These are phyloP conservation scores for Trichoderma breve DNA, from an alignment of 2,329 filamentous ascomycete species.

Conservation along the genomic window DNA sequence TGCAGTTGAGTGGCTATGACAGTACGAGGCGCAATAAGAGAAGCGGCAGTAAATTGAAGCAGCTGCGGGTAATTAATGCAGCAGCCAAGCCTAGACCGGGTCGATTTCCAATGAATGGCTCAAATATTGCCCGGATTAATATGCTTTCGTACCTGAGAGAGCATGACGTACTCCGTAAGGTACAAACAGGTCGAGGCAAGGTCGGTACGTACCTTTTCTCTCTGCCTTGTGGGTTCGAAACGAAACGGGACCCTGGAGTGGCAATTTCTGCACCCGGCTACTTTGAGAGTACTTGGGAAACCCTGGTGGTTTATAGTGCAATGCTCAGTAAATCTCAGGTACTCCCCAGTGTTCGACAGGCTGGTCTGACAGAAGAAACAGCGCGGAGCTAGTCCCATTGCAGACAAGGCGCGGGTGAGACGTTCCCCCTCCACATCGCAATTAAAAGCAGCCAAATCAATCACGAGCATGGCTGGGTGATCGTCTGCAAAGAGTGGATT, in stretches of 20 bases:
- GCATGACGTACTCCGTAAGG: slow-evolving; percentile 1
- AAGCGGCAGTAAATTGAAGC: neutral
- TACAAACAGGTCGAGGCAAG: neutral
- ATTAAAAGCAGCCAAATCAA: slow-evolving; percentile 14
- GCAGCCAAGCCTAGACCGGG: neutral
- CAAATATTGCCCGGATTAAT: neutral
- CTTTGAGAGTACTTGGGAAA: neutral
- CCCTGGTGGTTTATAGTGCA: rapidly evolving
- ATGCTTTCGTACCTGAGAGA: slow-evolving; percentile 14
- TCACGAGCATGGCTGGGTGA: slow-evolving; percentile 2
- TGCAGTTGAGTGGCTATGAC: neutral
- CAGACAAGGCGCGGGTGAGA: slow-evolving; percentile 11
- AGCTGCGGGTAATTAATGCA: slow-evolving; percentile 8
- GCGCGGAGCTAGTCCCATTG: neutral
- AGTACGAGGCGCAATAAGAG: neutral
- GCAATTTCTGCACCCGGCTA: neutral
- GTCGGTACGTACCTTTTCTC: neutral
- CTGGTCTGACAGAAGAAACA: neutral
- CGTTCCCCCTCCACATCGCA: slow-evolving; percentile 7
- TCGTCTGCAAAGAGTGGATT: slow-evolving; percentile 16
- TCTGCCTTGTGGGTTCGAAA: slow-evolving; percentile 10
- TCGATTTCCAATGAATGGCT: neutral
- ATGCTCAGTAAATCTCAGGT: neutral
- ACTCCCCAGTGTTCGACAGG: neutral
- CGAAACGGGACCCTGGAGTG: neutral